These are phyloP conservation scores for Aspergillus sp. DNA, from an alignment of 2,329 filamentous ascomycete species.

Conservation along the genomic window DNA sequence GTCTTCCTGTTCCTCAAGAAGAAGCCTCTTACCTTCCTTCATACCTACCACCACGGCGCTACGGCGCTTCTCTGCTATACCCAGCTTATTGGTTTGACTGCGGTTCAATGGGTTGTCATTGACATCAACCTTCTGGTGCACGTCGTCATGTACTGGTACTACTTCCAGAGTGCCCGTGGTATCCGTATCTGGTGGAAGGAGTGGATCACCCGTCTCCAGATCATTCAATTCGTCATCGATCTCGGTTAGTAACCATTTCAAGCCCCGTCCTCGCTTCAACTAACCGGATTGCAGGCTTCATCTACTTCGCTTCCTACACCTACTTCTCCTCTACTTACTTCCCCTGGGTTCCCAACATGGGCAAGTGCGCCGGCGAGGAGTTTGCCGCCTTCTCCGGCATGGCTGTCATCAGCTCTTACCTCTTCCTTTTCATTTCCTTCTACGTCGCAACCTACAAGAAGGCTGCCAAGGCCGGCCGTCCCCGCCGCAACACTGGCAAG, in stretches of 20 bases:
- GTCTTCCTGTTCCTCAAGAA: slow-evolving; percentile 98
- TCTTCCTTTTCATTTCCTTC: slow-evolving; percentile 98
- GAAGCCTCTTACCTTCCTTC: slow-evolving; percentile 98
- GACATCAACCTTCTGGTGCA: slow-evolving; percentile 90
- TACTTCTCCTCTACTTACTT: slow-evolving; percentile 96
- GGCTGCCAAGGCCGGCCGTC: slow-evolving; percentile 51
- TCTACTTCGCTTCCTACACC: slow-evolving; percentile 99
- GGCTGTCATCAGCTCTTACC: slow-evolving; percentile 88
- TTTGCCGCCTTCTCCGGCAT: slow-evolving; percentile 94
- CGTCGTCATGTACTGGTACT: slow-evolving; percentile 99
- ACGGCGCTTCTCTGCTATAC: slow-evolving; percentile 98
- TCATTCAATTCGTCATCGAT: slow-evolving; percentile 95
- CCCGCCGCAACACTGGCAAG: slow-evolving; percentile 66
- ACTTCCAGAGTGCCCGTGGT: slow-evolving; percentile 97
- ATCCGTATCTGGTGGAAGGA: slow-evolving; percentile 99
- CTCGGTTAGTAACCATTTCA: slow-evolving; percentile 65
- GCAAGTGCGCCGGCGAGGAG: slow-evolving; percentile 91
- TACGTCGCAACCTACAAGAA: slow-evolving; percentile 94
- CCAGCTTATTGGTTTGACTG: slow-evolving; percentile 87
- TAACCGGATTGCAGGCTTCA: slow-evolving; percentile 67
- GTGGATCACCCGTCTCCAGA: slow-evolving; percentile 97
- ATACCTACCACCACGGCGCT: slow-evolving; percentile 98
- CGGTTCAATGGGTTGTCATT: slow-evolving; percentile 94
- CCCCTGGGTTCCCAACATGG: slow-evolving; percentile 76
- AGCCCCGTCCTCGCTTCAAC: slow-evolving; percentile 14